Conservation (phyloP, 2,329 filamentous ascomycete species). For the Clathrospora elynae region DNA sequence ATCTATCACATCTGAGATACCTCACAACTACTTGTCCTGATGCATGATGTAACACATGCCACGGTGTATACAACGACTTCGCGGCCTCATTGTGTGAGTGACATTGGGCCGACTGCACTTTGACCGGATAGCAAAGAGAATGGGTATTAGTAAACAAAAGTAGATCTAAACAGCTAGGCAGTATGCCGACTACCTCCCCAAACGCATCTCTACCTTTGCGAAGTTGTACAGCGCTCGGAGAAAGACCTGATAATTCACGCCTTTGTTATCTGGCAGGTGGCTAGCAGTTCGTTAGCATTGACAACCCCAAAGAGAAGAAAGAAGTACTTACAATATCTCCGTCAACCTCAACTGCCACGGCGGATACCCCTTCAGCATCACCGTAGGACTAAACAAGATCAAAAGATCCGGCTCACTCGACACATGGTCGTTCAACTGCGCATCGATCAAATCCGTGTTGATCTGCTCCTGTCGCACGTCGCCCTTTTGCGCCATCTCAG, state of each 20-base stretch:
- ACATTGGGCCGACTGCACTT: too few species aligned
- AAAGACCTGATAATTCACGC: conserved; percentile 94
- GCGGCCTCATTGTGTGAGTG: too few species aligned
- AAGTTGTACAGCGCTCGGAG: conserved; percentile 82
- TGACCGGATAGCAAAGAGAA: conserved; percentile 3
- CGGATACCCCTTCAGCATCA: conserved; percentile 88
- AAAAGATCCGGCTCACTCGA: conserved; percentile 90
- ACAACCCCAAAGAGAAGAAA: neutral
- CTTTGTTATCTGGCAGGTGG: conserved; percentile 70
- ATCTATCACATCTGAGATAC: conserved; percentile 40
- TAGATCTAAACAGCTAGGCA: conserved; percentile 8
- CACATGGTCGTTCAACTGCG: conserved; percentile 77
- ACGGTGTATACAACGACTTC: too few species aligned
- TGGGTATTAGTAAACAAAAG: conserved; percentile 23
- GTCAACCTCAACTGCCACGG: conserved; percentile 95
- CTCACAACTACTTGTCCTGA: conserved; percentile 14
- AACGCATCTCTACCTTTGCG: conserved; percentile 84
- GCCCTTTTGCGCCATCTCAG: conserved; percentile 90
- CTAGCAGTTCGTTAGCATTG: conserved; percentile 30
- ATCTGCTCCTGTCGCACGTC: conserved; percentile 85
- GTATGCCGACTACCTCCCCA: conserved; percentile 61
- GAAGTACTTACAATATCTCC: conserved; percentile 76
- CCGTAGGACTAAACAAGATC: conserved; percentile 80
- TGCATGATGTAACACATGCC: neutral
- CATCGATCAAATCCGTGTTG: conserved; percentile 82